Percentiles rank a stretch among this genome's conserved stretches.
phyloP scores from a whole-genome alignment of 768 basidiomycete species.

The Mycena albidolilacea region DNA sequence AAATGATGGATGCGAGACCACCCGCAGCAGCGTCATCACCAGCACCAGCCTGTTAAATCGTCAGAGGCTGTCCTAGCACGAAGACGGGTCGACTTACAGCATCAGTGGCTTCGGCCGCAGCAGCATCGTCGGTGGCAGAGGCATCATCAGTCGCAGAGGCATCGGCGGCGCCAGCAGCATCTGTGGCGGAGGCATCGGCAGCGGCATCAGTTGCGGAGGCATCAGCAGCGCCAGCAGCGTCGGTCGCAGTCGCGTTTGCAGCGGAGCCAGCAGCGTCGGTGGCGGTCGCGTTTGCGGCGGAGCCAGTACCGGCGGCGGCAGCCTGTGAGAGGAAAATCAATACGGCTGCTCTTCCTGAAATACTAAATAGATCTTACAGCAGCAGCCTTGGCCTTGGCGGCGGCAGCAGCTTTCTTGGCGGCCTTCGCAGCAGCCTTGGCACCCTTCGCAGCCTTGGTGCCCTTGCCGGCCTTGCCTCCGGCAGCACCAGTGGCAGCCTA shows the following conservation, averaged over 20 bases:
- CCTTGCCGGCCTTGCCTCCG: slow-evolving; percentile 17
- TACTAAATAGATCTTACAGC: neutral
- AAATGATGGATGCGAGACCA: neutral
- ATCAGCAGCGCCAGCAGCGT: neutral
- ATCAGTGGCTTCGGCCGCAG: neutral
- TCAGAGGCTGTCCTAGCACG: neutral
- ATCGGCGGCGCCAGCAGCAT: neutral
- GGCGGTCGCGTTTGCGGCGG: neutral
- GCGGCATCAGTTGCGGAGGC: neutral
- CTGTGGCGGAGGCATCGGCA: neutral
- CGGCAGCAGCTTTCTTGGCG: neutral
- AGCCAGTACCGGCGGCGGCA: neutral
- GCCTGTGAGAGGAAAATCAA: neutral
- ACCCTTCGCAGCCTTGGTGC: slow-evolving; percentile 2
- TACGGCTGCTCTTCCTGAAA: neutral
- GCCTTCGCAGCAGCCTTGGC: slow-evolving; percentile 11
- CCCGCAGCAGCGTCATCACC: neutral
- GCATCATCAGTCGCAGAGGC: neutral
- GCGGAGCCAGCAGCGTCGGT: neutral
- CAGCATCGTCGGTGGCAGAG: neutral
- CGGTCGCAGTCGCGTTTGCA: neutral
- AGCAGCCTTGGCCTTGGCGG: slow-evolving; percentile 8
- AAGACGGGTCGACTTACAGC: neutral
- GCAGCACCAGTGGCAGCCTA: slow-evolving; percentile 34
- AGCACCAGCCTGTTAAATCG: neutral